These are phyloP conservation scores for Macrotyloma uniflorum DNA, from an alignment of 306 rosid genomes.

Conservation along the genomic window DNA sequence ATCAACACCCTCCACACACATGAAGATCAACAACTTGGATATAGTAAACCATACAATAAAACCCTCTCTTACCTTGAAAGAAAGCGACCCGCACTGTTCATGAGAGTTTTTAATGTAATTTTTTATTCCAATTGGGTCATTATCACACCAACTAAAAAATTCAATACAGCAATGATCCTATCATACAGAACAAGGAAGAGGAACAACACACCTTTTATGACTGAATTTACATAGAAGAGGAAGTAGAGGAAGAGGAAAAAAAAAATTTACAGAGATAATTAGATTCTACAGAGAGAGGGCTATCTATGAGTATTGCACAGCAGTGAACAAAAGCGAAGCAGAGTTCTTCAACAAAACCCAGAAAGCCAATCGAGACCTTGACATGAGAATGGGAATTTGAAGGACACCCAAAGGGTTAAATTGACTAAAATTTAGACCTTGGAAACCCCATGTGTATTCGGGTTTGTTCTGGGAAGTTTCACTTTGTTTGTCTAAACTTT, in stretches of 20 bases:
- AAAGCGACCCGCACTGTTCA: constrained; percentile 52
- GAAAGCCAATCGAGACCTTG: constrained; percentile 43
- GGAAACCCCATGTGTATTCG: constrained; percentile 42
- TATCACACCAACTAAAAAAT: constrained; percentile 33
- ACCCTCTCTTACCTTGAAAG: constrained; percentile 38
- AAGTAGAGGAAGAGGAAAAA: background rate
- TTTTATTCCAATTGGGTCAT: constrained; percentile 29
- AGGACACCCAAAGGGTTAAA: constrained; percentile 24
- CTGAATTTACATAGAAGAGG: background rate
- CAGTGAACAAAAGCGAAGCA: constrained; percentile 25
- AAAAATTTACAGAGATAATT: background rate
- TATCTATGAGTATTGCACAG: background rate
- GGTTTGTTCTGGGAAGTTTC: constrained; percentile 61
- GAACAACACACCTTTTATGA: background rate
- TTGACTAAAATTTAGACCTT: background rate
- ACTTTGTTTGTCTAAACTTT: constrained; percentile 16
- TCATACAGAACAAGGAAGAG: background rate
- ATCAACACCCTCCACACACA: background rate
- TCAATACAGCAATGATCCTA: background rate
- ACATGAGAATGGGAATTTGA: constrained; percentile 4
- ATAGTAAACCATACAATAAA: constrained; percentile 37
- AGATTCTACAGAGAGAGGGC: background rate
- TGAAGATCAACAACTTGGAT: constrained; percentile 37
- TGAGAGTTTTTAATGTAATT: background rate
- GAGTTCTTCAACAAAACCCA: constrained; percentile 28